These are phyloP conservation scores for Wickerhamomyces silvicola DNA, from an alignment of 805 yeast genomes.

Conservation along the genomic window DNA sequence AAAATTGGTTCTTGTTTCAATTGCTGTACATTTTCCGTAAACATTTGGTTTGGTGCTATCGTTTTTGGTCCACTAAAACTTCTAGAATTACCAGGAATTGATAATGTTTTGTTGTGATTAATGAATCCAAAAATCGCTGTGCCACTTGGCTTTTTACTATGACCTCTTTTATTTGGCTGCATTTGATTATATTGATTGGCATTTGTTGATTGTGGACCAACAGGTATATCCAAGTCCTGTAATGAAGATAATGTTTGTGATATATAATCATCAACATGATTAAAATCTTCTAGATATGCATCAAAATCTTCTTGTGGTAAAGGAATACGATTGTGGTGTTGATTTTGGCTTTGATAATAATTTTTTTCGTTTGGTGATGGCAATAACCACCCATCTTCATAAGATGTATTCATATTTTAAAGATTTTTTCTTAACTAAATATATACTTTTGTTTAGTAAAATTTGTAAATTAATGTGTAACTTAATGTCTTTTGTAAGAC, in stretches of 20 bases:
- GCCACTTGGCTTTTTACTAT: slow-evolving; percentile 63
- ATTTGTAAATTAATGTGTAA: not conserved
- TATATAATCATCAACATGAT: slow-evolving; percentile 39
- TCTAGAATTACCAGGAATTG: slow-evolving; percentile 44
- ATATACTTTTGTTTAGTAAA: too few relatives aligned
- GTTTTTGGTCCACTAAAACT: slow-evolving; percentile 13
- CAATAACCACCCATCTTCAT: not conserved
- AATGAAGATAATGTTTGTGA: slow-evolving; percentile 49
- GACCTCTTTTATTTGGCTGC: slow-evolving; percentile 24
- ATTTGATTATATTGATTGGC: slow-evolving; percentile 8
- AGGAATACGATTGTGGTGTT: not conserved
- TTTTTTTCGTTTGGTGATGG: not conserved
- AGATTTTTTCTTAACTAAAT: too few relatives aligned
- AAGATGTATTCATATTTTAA: too few relatives aligned
- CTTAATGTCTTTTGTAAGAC: not conserved
- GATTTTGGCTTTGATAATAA: not conserved
- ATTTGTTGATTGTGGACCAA: slow-evolving; percentile 19
- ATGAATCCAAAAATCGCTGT: slow-evolving; percentile 74
- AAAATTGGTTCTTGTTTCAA: slow-evolving; percentile 15
- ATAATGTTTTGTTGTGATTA: slow-evolving; percentile 56
- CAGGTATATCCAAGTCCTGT: slow-evolving; percentile 61
- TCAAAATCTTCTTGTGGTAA: slow-evolving; percentile 5
- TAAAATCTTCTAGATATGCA: slow-evolving; percentile 1
- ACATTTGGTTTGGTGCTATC: slow-evolving; percentile 19
- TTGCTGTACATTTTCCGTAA: slow-evolving; percentile 12